phyloP scores from a whole-genome alignment of 2,329 filamentous ascomycete species.

The Diaporthe vaccinii region DNA sequence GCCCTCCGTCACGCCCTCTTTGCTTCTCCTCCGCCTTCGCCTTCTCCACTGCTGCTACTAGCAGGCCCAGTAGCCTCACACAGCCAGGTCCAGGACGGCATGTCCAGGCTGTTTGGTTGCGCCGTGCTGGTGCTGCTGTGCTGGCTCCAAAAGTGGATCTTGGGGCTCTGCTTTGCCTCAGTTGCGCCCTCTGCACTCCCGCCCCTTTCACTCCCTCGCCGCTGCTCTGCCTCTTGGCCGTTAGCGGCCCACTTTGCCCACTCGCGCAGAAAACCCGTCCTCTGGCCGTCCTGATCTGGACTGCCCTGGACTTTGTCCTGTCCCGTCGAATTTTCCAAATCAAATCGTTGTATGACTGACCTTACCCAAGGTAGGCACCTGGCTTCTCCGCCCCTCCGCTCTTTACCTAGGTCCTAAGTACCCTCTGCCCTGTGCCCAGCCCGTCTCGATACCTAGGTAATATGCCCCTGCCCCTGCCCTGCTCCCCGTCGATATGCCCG shows the following conservation, averaged over 20 bases:
- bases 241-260: conserved; percentile 33
- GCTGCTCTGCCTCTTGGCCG: background rate
- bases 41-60: background rate
- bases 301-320: conserved; percentile 19
- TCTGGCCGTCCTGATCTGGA: conserved; percentile 29
- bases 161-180: conserved; percentile 28
- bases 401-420: background rate
- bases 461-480: conserved; percentile 4
- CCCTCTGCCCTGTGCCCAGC: background rate
- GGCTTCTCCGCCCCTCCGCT: background rate
- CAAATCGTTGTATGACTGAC: background rate
- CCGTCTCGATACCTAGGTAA: background rate
- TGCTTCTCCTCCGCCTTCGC: background rate
- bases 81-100: conserved; percentile 9
- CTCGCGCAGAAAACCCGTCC: conserved; percentile 14
- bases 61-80: conserved; percentile 1
- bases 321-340: conserved; percentile 14
- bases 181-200: background rate
- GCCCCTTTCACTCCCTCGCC: conserved; percentile 13
- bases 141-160: conserved; percentile 19
- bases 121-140: conserved; percentile 5
- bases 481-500: conserved; percentile 19
- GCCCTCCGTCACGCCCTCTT: background rate
- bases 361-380: background rate
- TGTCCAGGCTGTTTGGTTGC: background rate